Conservation (phyloP, 1,284 basidiomycete genomes). For the Xerocomus minutiporus region DNA sequence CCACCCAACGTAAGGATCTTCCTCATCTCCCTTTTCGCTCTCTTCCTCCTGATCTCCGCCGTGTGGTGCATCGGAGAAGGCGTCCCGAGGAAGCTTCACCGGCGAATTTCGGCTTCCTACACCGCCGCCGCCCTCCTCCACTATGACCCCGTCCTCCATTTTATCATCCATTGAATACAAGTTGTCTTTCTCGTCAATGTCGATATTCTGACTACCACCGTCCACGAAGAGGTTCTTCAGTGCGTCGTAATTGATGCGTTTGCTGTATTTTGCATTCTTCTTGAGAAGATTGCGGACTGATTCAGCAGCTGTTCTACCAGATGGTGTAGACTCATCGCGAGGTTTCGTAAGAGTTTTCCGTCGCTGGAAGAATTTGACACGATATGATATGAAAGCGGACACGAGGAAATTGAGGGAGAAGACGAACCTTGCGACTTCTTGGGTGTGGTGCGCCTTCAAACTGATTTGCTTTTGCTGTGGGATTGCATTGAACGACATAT, state of each 20-base stretch:
- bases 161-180: conserved; percentile 46
- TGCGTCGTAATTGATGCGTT: conserved; percentile 86
- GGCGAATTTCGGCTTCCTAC: conserved; percentile 17
- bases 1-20: conserved; percentile 31
- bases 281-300: conserved; percentile 76
- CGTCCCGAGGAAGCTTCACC: conserved; percentile 14
- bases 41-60: conserved; percentile 26
- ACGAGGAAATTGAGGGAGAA: conserved; percentile 29
- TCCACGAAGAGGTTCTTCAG: conserved; percentile 72
- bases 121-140: conserved; percentile 44
- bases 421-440: conserved; percentile 73
- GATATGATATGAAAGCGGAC: conserved; percentile 3
- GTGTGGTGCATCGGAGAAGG: conserved; percentile 10
- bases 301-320: conserved; percentile 73
- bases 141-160: conserved; percentile 44
- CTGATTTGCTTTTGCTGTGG: conserved; percentile 65
- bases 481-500: conserved; percentile 42
- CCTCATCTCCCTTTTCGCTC: conserved; percentile 33
- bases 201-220: conserved; percentile 35
- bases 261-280: conserved; percentile 80
- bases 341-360: conserved; percentile 67
- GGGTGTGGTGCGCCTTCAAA: conserved; percentile 41
- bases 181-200: conserved; percentile 35
- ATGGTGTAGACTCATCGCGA: conserved; percentile 67
- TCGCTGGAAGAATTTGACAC: conserved; percentile 39